Percentiles rank a stretch among this genome's conserved stretches.
Conservation (phyloP, 2,329 filamentous ascomycete genomes). For the Colletotrichum destructivum region DNA sequence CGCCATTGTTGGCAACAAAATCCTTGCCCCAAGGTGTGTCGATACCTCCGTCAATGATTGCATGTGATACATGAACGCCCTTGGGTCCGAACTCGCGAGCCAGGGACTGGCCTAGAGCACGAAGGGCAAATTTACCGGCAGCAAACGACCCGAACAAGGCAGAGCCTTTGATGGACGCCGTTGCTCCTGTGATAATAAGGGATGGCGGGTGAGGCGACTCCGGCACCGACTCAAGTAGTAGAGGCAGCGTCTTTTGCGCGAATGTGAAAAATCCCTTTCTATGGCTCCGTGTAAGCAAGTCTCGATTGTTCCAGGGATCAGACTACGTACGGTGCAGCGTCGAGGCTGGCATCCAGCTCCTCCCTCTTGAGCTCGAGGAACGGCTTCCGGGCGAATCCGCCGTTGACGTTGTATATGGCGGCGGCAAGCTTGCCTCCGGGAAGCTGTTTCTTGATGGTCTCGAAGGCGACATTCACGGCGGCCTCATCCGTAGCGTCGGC, state of each 20-base stretch:
- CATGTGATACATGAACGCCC: conserved; percentile 87
- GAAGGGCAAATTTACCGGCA: conserved; percentile 83
- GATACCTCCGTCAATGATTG: conserved; percentile 88
- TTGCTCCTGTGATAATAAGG: conserved; percentile 89
- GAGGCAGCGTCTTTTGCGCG: conserved; percentile 78
- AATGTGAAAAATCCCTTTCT: conserved; percentile 83
- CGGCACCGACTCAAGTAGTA: conserved; percentile 74
- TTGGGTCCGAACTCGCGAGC: conserved; percentile 88
- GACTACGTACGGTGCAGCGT: conserved; percentile 64
- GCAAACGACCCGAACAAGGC: conserved; percentile 73
- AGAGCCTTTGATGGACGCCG: conserved; percentile 82
- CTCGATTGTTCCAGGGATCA: background rate
- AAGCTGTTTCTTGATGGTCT: conserved; percentile 73
- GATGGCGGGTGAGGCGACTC: conserved; percentile 77
- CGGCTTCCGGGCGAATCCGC: conserved; percentile 66
- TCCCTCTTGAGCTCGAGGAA: conserved; percentile 70
- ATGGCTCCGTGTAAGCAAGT: background rate
- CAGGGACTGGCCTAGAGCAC: conserved; percentile 81
- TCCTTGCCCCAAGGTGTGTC: conserved; percentile 81
- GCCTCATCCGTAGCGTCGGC: conserved; percentile 72
- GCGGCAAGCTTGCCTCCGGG: conserved; percentile 70
- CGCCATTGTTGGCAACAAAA: conserved; percentile 59
- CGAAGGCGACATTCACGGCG: conserved; percentile 65
- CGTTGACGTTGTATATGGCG: conserved; percentile 79
- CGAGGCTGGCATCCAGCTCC: conserved; percentile 64